phyloP scores from a whole-genome alignment of 2,329 filamentous ascomycete species.

The Cercospora berteroae region DNA sequence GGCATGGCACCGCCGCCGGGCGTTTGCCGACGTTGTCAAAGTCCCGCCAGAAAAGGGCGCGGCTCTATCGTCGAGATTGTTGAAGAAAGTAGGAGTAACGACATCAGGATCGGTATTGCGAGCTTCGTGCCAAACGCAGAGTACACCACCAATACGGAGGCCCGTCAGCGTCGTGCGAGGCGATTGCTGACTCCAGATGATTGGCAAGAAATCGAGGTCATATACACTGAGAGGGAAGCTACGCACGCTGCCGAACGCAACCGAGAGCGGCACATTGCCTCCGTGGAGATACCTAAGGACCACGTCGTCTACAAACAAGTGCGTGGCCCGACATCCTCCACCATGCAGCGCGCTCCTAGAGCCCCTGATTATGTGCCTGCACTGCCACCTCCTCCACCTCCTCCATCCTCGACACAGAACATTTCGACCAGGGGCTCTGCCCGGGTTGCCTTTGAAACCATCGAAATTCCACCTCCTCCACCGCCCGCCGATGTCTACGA shows the following conservation, averaged over 20 bases:
- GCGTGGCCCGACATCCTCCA: slow-evolving; percentile 10
- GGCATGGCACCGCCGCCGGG: slow-evolving; percentile 34
- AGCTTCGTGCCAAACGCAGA: slow-evolving; percentile 28
- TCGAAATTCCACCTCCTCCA: slow-evolving; percentile 18
- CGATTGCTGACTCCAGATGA: slow-evolving; percentile 24
- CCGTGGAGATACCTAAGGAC: neutral
- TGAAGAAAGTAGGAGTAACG: slow-evolving; percentile 28
- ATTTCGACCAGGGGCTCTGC: neutral
- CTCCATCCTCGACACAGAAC: neutral
- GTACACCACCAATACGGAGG: slow-evolving; percentile 22
- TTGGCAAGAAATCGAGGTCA: slow-evolving; percentile 22
- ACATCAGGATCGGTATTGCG: slow-evolving; percentile 31
- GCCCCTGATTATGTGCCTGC: neutral
- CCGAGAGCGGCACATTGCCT: neutral
- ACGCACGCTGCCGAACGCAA: neutral
- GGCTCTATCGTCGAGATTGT: slow-evolving; percentile 21
- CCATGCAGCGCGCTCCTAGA: neutral
- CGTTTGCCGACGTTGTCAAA: slow-evolving; percentile 38
- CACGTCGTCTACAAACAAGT: slow-evolving; percentile 19
- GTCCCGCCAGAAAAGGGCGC: slow-evolving; percentile 27
- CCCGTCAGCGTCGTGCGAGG: slow-evolving; percentile 16
- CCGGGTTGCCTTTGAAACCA: slow-evolving; percentile 5
- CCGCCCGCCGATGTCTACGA: neutral
- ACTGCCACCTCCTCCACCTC: neutral
- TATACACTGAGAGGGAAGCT: neutral